Evolutionary conservation across 2,329 filamentous ascomycete species (phyloP), one percentile per base, ranked within the genome.

Genomic region (Echinosphaeria canescens): DNA sequence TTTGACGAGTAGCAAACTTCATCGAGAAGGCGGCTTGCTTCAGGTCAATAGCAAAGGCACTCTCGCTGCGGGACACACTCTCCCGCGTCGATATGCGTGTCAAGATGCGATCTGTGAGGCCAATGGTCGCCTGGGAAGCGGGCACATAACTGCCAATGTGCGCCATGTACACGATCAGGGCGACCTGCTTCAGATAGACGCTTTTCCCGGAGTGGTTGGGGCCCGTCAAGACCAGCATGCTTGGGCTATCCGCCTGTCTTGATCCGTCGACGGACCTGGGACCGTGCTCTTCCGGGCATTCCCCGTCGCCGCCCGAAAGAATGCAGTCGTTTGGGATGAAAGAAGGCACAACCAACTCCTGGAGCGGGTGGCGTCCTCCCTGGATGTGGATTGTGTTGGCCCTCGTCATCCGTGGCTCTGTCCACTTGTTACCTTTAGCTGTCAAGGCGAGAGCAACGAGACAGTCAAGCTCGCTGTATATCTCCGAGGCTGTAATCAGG

Each of bases 181-280:
- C 88, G 17, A 80, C 67, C 44, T 98, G 85, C 46, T 91, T 98
- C 42, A 95, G 60, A 46, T 92, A 95, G 0, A 95, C 68, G 37
- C 82, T 95, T 47, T 98, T 98, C 1, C 88, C 88, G 0, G 88
- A 95, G 44, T 88, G 90, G 38, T 98, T 98, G 4, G 88, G 84
- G 0, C 88, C 88, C 0, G 88, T 95, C 38, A 98, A 48, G 5
- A 93, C 53, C 10, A 93, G 44, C 50, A 81, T 74, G 34, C 64
- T 80, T 10, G 76, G 69, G 3, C 15, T n/a, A 13, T 26, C 22
- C 3, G 20, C 11, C 3, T 6, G 14, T n/a, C 13, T 14, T 2
- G 12, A 12, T 14, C 12, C n/a, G 5, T 24, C n/a, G n/a, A n/a
- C n/a, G n/a, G n/a, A n/a, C 30, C 5, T 28, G 17, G 11, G 25